Conservation (phyloP, 257 asterid species). For the Nicotiana obtusifolia region DNA sequence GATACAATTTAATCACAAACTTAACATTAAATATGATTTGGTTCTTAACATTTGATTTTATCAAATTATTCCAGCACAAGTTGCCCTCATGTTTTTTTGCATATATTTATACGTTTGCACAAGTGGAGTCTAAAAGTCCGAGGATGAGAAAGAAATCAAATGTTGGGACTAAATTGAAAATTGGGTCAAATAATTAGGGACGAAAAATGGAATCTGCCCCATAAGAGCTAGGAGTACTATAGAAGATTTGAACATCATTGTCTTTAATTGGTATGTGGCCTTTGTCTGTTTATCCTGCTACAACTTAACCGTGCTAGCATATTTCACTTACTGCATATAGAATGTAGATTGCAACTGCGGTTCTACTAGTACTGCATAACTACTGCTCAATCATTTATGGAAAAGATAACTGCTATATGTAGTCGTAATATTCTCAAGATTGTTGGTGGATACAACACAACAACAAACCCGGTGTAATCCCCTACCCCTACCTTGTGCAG, state of each 20-base stretch:
- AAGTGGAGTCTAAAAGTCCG: not conserved
- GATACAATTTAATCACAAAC: not conserved
- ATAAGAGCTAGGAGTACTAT: not conserved
- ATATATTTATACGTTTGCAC: not conserved
- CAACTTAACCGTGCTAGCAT: not conserved
- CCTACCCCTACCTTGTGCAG: too few species aligned
- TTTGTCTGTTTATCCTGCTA: not conserved
- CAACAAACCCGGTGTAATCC: too few species aligned
- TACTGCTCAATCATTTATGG: not conserved
- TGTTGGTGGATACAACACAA: not conserved
- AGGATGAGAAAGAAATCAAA: not conserved
- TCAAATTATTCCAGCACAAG: not conserved
- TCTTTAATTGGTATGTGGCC: not conserved
- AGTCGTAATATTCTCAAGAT: not conserved
- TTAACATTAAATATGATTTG: not conserved
- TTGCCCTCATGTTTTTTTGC: not conserved
- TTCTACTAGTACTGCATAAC: not conserved
- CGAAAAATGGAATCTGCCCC: not conserved
- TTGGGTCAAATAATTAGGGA: not conserved
- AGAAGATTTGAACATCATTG: not conserved
- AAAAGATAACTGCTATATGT: not conserved
- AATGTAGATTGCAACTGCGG: not conserved
- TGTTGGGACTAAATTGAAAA: not conserved
- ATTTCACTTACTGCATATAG: not conserved
- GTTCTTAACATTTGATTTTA: not conserved